Percentiles rank a stretch among this genome's conserved stretches.
phyloP scores from a whole-genome alignment of 495 filamentous ascomycete genomes.

The Penicillium lividum region DNA sequence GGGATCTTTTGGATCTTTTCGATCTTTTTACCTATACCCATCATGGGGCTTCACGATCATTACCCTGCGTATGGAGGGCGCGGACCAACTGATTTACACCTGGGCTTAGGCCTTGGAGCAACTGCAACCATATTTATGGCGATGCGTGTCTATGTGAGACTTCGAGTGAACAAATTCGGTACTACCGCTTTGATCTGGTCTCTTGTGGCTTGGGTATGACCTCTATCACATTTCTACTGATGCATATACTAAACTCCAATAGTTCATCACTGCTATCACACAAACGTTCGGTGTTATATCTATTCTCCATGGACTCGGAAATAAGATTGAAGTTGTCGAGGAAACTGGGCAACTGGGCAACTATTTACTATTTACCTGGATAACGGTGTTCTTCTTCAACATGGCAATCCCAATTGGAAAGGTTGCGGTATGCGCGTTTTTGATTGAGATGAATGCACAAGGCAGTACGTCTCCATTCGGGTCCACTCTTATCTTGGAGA shows the following conservation, averaged over 20 bases:
- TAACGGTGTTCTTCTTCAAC: slow-evolving; percentile 33
- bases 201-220: slow-evolving; percentile 28
- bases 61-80: slow-evolving; percentile 28
- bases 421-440: slow-evolving; percentile 27
- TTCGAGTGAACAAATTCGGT: slow-evolving; percentile 29
- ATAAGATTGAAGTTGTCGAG: slow-evolving; percentile 19
- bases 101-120: slow-evolving; percentile 23
- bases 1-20: neutral
- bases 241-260: neutral
- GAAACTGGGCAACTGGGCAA: slow-evolving; percentile 22
- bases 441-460: slow-evolving; percentile 30
- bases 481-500: neutral
- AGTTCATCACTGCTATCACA: slow-evolving; percentile 24
- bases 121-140: slow-evolving; percentile 28
- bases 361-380: slow-evolving; percentile 30
- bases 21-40: neutral
- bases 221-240: neutral
- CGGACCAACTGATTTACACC: slow-evolving; percentile 22
- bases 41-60: slow-evolving; percentile 14
- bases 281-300: slow-evolving; percentile 27
- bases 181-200: slow-evolving; percentile 26
- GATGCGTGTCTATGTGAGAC: slow-evolving; percentile 25
- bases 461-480: slow-evolving; percentile 16
- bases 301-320: slow-evolving; percentile 27
- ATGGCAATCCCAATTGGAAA: slow-evolving; percentile 29